phyloP scores from a whole-genome alignment of 371 early-diverging fungal species.

The Mortierella sp. region DNA sequence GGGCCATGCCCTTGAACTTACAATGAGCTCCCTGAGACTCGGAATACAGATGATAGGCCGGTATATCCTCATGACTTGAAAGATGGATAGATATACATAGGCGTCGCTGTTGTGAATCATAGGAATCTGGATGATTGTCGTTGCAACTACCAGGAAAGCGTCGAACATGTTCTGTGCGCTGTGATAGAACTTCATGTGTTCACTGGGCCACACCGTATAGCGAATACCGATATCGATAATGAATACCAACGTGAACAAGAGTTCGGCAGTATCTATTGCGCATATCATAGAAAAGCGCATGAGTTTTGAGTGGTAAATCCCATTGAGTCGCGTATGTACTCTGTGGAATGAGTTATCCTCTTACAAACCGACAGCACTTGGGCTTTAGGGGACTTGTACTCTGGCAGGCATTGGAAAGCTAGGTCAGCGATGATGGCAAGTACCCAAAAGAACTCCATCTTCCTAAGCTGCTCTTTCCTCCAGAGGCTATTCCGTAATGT shows the following conservation, averaged over 20 bases:
- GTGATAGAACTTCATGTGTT: conserved; percentile 55
- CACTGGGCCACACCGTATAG: conserved; percentile 53
- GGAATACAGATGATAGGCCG: conserved; percentile 67
- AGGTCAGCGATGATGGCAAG: conserved; percentile 61
- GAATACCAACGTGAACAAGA: conserved; percentile 65
- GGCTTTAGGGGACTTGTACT: conserved; percentile 52
- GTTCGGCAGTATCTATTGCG: conserved; percentile 55
- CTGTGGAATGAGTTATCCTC: too few relatives aligned
- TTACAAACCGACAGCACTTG: conserved; percentile 48
- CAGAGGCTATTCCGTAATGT: conserved; percentile 5
- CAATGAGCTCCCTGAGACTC: conserved; percentile 64
- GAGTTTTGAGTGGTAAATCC: background rate
- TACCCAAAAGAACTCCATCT: conserved; percentile 64
- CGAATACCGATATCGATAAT: conserved; percentile 64
- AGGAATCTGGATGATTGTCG: conserved; percentile 65
- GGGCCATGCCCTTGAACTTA: conserved; percentile 28
- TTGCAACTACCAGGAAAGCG: conserved; percentile 61
- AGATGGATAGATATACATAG: conserved; percentile 71
- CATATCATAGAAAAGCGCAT: background rate
- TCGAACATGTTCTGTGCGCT: conserved; percentile 63
- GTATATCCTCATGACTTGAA: conserved; percentile 71
- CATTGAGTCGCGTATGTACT: too few relatives aligned
- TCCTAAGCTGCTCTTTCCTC: conserved; percentile 21
- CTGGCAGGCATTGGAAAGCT: conserved; percentile 63
- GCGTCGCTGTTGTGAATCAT: conserved; percentile 54